phyloP scores from a whole-genome alignment of 1,139 yeast species.

The Geotrichum australiense region DNA sequence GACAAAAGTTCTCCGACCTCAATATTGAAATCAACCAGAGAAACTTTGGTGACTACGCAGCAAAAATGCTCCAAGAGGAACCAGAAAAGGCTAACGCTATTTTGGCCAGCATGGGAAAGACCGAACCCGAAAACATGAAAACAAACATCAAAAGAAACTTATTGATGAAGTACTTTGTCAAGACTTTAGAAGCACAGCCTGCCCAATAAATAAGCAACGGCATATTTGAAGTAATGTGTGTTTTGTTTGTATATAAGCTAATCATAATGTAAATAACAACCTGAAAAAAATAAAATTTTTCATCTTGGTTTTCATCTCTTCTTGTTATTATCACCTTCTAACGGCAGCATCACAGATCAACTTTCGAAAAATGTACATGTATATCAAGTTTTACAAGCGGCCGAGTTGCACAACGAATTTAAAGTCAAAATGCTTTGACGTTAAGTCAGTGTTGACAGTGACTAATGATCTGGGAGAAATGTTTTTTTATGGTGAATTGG shows the following conservation, averaged over 20 bases:
- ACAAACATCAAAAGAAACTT: conserved; percentile 32
- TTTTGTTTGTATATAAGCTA: conserved; percentile 1
- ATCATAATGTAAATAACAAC: too few species aligned
- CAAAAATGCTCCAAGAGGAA: conserved; percentile 26
- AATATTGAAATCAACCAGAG: conserved; percentile 25
- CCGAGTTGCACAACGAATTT: conserved; percentile 11
- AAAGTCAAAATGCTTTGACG: conserved; percentile 10
- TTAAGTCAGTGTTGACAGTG: conserved; percentile 26
- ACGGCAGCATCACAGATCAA: background rate
- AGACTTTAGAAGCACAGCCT: too few species aligned
- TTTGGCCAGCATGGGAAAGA: conserved; percentile 28
- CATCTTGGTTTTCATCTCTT: background rate
- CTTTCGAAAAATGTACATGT: conserved; percentile 15
- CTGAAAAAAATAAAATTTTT: conserved; percentile 1
- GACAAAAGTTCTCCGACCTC: conserved; percentile 26
- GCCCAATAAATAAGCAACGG: background rate
- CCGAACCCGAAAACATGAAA: conserved; percentile 24
- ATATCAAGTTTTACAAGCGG: conserved; percentile 15
- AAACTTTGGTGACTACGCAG: conserved; percentile 25
- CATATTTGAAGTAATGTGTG: too few species aligned
- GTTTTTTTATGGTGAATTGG: conserved; percentile 28
- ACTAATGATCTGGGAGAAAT: conserved; percentile 33
- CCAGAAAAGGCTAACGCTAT: conserved; percentile 32
- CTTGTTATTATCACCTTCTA: background rate
- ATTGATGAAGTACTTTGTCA: conserved; percentile 30